A percentile compares a stretch with the other conserved stretches of the same genome.
phyloP scores from a whole-genome alignment of 2,329 filamentous ascomycete species.

The Pezicula radicicola region DNA sequence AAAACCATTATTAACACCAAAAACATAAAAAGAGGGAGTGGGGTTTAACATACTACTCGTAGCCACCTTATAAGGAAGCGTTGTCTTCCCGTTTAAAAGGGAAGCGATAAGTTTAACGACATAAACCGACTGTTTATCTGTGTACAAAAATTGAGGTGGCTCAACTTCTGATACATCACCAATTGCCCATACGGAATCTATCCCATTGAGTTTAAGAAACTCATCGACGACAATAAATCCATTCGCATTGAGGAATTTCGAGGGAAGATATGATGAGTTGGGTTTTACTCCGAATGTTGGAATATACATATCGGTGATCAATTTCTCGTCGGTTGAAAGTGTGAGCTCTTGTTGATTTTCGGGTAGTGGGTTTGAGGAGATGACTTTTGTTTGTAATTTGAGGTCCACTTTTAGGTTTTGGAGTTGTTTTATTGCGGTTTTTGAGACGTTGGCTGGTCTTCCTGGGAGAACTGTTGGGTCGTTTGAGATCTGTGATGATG shows the following conservation, averaged over 20 bases:
- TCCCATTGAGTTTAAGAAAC: conserved; percentile 42
- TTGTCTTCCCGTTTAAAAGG: conserved; percentile 9
- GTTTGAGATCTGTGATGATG: conserved; percentile 16
- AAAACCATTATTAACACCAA: too few relatives aligned
- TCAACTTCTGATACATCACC: conserved; percentile 24
- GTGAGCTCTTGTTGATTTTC: conserved; percentile 47
- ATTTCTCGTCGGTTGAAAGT: conserved; percentile 43
- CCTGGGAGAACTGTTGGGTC: conserved; percentile 28
- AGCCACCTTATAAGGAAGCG: conserved; percentile 16
- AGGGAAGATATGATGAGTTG: conserved; percentile 52
- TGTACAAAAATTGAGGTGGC: conserved; percentile 15
- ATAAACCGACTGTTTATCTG: conserved; percentile 18
- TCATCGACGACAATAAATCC: conserved; percentile 49
- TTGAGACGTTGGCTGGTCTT: conserved; percentile 17
- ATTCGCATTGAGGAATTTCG: conserved; percentile 38
- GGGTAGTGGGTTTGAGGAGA: conserved; percentile 28
- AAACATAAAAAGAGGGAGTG: too few relatives aligned
- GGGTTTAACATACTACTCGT: conserved; percentile 12
- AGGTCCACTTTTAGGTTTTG: conserved; percentile 49
- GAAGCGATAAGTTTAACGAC: conserved; percentile 21
- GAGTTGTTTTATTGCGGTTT: conserved; percentile 38
- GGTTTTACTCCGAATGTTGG: conserved; percentile 53
- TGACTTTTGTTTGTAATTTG: conserved; percentile 39
- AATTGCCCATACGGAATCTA: conserved; percentile 27
- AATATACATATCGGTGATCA: conserved; percentile 53